Conservation (phyloP, 768 basidiomycete genomes). For the Serendipita sp. region DNA sequence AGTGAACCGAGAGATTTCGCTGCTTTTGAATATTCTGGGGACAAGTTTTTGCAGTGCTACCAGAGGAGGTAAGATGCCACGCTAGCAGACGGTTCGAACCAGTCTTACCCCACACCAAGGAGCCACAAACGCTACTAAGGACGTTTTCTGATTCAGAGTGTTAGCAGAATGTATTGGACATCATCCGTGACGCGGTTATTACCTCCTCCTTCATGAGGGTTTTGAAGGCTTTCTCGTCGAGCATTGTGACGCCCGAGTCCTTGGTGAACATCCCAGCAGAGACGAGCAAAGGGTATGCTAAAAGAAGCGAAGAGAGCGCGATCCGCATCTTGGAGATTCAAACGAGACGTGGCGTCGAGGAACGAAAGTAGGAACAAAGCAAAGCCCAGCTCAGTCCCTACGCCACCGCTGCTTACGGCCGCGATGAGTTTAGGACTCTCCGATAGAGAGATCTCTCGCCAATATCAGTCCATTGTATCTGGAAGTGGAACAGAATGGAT, state of each 20-base stretch:
- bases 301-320: not conserved
- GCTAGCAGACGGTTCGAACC: not conserved
- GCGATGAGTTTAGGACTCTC: not conserved
- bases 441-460: conserved; percentile 39
- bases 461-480: conserved; percentile 62
- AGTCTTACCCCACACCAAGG: conserved; percentile 80
- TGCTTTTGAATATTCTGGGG: conserved; percentile 72
- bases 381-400: not conserved
- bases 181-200: conserved; percentile 19
- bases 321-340: not conserved
- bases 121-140: conserved; percentile 81
- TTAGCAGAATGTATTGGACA: not conserved
- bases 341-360: not conserved
- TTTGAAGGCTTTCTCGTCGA: conserved; percentile 55
- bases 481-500: conserved; percentile 58
- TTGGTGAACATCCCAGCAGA: conserved; percentile 37
- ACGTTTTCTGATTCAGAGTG: conserved; percentile 37
- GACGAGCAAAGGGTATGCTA: conserved; percentile 24
- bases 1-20: conserved; percentile 65
- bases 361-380: not conserved
- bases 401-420: not conserved
- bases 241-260: conserved; percentile 51
- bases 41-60: conserved; percentile 75
- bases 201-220: conserved; percentile 64
- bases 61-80: conserved; percentile 4